These are phyloP conservation scores for Aspergillus alliaceus DNA, from an alignment of 2,329 filamentous ascomycete genomes.

Conservation along the genomic window DNA sequence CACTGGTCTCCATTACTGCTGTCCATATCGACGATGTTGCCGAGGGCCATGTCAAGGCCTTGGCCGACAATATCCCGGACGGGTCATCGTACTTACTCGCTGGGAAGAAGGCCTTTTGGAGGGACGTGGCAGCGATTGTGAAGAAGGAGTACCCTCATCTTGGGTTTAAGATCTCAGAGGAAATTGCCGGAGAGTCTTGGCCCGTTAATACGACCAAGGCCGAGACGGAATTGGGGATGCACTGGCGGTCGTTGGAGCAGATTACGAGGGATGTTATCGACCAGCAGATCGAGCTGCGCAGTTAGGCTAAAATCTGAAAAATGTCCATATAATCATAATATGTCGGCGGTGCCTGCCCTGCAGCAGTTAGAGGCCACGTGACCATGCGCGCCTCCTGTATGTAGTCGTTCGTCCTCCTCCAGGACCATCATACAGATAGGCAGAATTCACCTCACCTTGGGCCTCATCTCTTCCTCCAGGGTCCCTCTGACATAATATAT, in stretches of 20 bases:
- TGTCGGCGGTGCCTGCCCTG: too few relatives aligned
- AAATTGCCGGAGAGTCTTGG: neutral
- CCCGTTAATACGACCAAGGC: neutral
- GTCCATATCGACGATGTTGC: neutral
- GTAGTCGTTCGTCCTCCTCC: too few relatives aligned
- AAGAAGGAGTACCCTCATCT: neutral
- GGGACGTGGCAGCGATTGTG: neutral
- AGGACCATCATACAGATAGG: too few relatives aligned
- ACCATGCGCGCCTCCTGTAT: too few relatives aligned
- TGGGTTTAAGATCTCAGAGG: neutral
- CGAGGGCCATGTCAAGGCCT: neutral
- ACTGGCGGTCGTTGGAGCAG: neutral
- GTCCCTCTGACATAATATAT: too few relatives aligned
- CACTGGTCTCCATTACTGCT: neutral
- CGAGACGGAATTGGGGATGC: neutral
- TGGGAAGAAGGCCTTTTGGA: neutral
- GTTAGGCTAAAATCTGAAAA: too few relatives aligned
- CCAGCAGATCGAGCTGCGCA: neutral
- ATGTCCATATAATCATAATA: too few relatives aligned
- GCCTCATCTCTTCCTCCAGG: too few relatives aligned
- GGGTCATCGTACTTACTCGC: neutral
- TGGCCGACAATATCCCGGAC: neutral
- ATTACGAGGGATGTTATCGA: neutral
- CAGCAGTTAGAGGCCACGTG: too few relatives aligned
- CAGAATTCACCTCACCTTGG: too few relatives aligned